These are phyloP conservation scores for Parachaetomium inaequale DNA, from an alignment of 495 filamentous ascomycete species.

Conservation along the genomic window DNA sequence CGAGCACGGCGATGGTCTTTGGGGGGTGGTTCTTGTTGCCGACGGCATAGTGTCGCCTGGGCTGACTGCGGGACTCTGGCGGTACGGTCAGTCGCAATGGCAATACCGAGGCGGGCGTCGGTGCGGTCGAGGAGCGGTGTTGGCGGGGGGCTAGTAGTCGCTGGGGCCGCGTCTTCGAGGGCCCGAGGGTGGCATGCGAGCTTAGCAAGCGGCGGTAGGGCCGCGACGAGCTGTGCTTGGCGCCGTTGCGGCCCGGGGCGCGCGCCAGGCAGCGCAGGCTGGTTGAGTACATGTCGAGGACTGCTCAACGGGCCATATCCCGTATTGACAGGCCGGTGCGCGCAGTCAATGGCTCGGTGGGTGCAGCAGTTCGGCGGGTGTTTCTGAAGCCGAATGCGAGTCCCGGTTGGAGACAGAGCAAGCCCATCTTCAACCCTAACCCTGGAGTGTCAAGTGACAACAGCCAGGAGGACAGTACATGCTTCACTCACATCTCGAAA, in stretches of 20 bases:
- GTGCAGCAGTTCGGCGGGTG: neutral
- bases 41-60: conserved; percentile 9
- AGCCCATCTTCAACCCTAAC: neutral
- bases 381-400: too few species aligned
- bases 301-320: conserved; percentile 9
- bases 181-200: neutral
- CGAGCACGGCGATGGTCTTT: conserved; percentile 64
- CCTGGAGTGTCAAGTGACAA: neutral
- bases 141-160: neutral
- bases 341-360: conserved; percentile 22
- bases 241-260: neutral
- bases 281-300: conserved; percentile 26
- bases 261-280: conserved; percentile 21
- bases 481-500: neutral
- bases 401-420: neutral
- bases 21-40: neutral
- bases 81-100: neutral
- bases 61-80: neutral
- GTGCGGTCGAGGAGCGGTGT: neutral
- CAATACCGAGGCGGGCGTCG: neutral
- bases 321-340: conserved; percentile 7
- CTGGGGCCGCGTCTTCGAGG: neutral
- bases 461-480: too few species aligned
- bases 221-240: neutral
- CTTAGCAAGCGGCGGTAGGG: neutral